phyloP scores from a whole-genome alignment of 257 asterid genomes.

The Fraxinus cuspidata region DNA sequence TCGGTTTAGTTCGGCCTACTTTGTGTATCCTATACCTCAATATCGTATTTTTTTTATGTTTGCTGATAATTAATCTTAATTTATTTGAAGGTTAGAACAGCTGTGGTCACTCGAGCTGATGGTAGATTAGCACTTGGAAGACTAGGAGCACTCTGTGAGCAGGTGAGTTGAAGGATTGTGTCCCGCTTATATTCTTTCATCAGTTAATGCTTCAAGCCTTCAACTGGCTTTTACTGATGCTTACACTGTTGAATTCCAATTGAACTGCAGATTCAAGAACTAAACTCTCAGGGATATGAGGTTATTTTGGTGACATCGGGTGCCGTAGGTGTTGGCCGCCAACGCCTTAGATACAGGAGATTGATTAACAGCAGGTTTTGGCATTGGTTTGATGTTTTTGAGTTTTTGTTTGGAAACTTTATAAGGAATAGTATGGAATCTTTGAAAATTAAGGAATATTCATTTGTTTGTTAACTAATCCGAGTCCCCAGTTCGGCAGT shows the following conservation, averaged over 20 bases:
- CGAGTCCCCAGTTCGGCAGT: not conserved
- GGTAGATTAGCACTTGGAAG: slow-evolving; percentile 97
- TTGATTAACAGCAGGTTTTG: slow-evolving; percentile 79
- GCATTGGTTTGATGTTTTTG: not conserved
- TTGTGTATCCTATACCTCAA: not conserved
- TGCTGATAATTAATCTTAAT: slow-evolving; percentile 7
- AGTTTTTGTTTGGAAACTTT: slow-evolving; percentile 1
- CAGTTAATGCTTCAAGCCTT: not conserved
- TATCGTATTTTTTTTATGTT: slow-evolving; percentile 13
- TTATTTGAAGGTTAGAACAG: slow-evolving; percentile 71
- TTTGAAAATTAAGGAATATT: slow-evolving; percentile 9
- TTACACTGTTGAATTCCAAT: slow-evolving; percentile 28
- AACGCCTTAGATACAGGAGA: slow-evolving; percentile 79
- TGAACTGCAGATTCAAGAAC: slow-evolving; percentile 76
- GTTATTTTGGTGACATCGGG: slow-evolving; percentile 96
- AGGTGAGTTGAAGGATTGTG: slow-evolving; percentile 48
- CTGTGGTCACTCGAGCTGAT: slow-evolving; percentile 72
- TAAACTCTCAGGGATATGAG: slow-evolving; percentile 82
- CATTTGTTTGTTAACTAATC: not conserved
- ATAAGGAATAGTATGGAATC: slow-evolving; percentile 12
- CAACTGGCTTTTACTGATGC: slow-evolving; percentile 16
- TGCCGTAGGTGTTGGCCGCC: slow-evolving; percentile 98
- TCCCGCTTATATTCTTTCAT: not conserved
- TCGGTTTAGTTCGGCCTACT: not conserved
- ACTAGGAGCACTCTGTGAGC: slow-evolving; percentile 96